Evolutionary conservation across 2,329 filamentous ascomycete species (phyloP).

Genomic region (Claviceps sp.): DNA sequence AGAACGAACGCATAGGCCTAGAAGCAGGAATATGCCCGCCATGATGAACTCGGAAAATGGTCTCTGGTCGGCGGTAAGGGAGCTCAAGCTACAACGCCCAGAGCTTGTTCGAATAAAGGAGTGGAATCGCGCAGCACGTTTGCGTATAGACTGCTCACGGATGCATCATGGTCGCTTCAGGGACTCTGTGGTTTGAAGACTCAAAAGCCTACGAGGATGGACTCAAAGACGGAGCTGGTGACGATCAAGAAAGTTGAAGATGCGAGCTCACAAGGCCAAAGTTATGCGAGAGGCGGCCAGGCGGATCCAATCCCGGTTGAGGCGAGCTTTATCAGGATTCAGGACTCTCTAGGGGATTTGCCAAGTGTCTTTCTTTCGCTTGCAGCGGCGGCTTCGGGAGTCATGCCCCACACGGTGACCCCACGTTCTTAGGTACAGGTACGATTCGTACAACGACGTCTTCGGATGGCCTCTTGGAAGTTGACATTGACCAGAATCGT

Average conservation of each 20-base stretch:
- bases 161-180: slow-evolving; percentile 1
- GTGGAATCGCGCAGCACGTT: not conserved
- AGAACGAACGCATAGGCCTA: slow-evolving; percentile 27
- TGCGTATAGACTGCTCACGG: not conserved
- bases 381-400: too few species aligned
- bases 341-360: not conserved
- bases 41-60: slow-evolving; percentile 13
- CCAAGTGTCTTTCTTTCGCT: not conserved
- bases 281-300: too few species aligned
- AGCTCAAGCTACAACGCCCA: not conserved
- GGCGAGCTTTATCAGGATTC: too few species aligned
- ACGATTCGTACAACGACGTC: too few species aligned
- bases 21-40: slow-evolving; percentile 26
- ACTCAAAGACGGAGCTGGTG: not conserved
- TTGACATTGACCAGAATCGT: too few species aligned
- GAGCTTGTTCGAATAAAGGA: not conserved
- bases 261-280: too few species aligned
- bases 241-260: not conserved
- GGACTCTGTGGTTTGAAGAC: not conserved
- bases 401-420: too few species aligned
- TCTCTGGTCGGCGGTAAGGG: not conserved
- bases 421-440: too few species aligned
- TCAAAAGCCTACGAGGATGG: not conserved
- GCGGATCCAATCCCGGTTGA: too few species aligned
- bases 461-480: too few species aligned